Evolutionary conservation across 2,329 filamentous ascomycete species (phyloP).

Genomic region (Xylaria arbuscula): DNA sequence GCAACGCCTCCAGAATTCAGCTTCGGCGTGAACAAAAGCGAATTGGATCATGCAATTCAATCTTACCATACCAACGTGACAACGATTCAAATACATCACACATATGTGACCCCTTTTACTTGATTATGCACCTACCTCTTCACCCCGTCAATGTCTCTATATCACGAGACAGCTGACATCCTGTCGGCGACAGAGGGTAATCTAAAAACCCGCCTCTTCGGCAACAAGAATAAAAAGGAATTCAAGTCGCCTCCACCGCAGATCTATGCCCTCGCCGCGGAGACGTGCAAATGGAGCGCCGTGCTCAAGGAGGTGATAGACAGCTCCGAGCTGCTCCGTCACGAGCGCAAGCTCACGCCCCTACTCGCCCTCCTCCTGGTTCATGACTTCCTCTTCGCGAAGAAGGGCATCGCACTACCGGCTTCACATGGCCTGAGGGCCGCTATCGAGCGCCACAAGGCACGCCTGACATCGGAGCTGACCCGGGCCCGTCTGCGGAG

Average conservation of each 20-base stretch:
- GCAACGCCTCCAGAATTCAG: neutral
- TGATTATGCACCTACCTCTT: constrained; percentile 29
- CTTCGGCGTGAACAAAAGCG: neutral
- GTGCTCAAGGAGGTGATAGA: constrained; percentile 93
- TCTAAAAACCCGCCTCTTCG: constrained; percentile 85
- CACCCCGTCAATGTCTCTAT: constrained; percentile 81
- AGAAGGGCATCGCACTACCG: constrained; percentile 84
- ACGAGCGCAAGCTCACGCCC: constrained; percentile 89
- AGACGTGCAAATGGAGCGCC: constrained; percentile 90
- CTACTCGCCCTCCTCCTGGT: constrained; percentile 82
- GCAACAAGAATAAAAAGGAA: constrained; percentile 68
- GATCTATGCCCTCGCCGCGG: constrained; percentile 86
- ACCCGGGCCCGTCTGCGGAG: constrained; percentile 80
- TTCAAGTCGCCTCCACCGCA: constrained; percentile 83
- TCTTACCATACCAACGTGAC: neutral
- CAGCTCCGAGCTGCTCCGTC: constrained; percentile 76
- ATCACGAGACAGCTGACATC: constrained; percentile 87
- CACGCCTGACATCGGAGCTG: constrained; percentile 82
- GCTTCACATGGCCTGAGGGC: constrained; percentile 80
- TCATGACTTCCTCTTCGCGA: constrained; percentile 87
- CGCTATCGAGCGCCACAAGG: constrained; percentile 83
- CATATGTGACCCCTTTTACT: neutral
- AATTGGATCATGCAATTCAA: constrained; percentile 8
- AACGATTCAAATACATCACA: neutral
- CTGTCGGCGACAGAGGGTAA: constrained; percentile 80